phyloP scores from a whole-genome alignment of 352 stramenopile genomes.

The Phytophthora boehmeriae region DNA sequence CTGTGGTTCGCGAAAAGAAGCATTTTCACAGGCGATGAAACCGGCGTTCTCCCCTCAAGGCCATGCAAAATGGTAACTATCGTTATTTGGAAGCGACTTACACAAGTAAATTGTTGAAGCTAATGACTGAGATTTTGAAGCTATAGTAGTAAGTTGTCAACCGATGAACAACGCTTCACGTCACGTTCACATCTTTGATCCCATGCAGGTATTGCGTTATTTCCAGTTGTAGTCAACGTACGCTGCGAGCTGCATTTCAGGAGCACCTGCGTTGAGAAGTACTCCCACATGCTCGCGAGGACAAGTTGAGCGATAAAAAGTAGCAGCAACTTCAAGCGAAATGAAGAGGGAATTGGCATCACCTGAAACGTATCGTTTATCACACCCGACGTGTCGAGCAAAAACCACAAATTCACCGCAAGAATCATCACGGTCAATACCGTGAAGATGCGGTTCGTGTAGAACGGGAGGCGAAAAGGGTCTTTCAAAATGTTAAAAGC shows the following conservation, averaged over 20 bases:
- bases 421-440: constrained; percentile 29
- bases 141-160: background rate
- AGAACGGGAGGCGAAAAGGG: constrained; percentile 52
- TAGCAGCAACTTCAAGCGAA: constrained; percentile 47
- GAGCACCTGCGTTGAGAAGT: constrained; percentile 29
- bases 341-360: constrained; percentile 42
- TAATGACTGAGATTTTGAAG: too few species aligned
- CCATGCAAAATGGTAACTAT: constrained; percentile 18
- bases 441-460: constrained; percentile 51
- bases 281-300: constrained; percentile 30
- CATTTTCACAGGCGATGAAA: constrained; percentile 39
- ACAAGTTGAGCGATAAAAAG: constrained; percentile 48
- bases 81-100: constrained; percentile 19
- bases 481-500: constrained; percentile 65
- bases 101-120: background rate
- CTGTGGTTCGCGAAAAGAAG: constrained; percentile 40
- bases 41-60: constrained; percentile 32
- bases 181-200: background rate
- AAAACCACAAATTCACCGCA: constrained; percentile 55
- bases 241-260: constrained; percentile 10
- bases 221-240: background rate
- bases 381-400: constrained; percentile 42
- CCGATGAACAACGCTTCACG: background rate
- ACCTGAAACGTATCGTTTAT: constrained; percentile 55
- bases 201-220: background rate